Evolutionary conservation across 2,329 filamentous ascomycete genomes (phyloP), one percentile per base, ranked within the genome.

Genomic region (Microcyclospora pomicola): DNA sequence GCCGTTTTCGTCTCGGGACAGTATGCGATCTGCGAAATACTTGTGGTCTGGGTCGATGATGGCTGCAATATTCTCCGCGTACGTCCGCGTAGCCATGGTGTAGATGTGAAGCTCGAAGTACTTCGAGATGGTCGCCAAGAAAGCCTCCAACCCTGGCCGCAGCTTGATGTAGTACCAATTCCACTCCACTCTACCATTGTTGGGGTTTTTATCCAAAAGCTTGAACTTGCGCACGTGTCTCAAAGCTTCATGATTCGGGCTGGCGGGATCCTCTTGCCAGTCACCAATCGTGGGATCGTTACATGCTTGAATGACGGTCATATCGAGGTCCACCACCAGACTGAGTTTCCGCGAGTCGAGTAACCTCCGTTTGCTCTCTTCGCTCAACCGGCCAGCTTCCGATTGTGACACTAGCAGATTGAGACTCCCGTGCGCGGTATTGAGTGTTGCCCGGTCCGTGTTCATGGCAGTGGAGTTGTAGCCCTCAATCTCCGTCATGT

Each of bases 141-240:
- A 98, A 31, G 80, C 73, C 44, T 76, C 69, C 36, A 96, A 65
- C 2, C 87, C 86, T 0, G 91, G 91, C 28, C 91, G 83, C 64
- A 94, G 77, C 66, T 98, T 98, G 67, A 98, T 93, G 61, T 96
- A 98, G 62, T 98, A 98, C 73, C 82, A 94, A 56, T 81, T 88
- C 12, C 30, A n/a, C 14, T 15, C 12, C n/a, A 78, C 79, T 34
- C 74, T 65, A 44, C 80, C 80, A 24, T 7, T 24, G 15, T 77
- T 73, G 2, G 80, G 80, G 1, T 79, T 81, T 50, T 95, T 86
- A 46, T 98, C 88, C 32, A 79, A 72, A 31, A 98, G 73, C 64
- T 95, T 84, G 56, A 98, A 98, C 44, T 77, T 75, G 51, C 75
- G 72, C 30, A 98, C 87, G 44, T 94, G 81, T 58, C 86, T 87